A percentile compares a stretch with the other conserved stretches of the same genome.
These are phyloP conservation scores for Infundibulicybe gibba DNA, from an alignment of 768 basidiomycete genomes.

Conservation along the genomic window DNA sequence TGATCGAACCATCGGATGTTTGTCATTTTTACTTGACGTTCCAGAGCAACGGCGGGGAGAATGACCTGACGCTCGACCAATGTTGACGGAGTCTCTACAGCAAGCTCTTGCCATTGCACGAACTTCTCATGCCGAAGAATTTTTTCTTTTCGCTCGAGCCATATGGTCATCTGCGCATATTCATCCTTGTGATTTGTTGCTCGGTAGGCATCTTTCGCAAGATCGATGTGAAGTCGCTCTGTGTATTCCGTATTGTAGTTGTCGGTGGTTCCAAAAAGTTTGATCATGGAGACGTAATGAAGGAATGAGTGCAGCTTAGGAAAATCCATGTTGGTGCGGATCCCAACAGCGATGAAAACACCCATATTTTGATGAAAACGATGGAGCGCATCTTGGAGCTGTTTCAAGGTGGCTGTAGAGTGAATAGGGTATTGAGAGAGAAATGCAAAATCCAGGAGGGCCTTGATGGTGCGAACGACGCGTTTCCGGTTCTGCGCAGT, in stretches of 20 bases:
- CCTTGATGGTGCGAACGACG: conserved; percentile 7
- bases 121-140: conserved; percentile 16
- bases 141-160: conserved; percentile 27
- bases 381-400: conserved; percentile 10
- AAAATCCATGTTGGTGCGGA: neutral
- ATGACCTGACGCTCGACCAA: neutral
- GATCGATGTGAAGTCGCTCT: conserved; percentile 6
- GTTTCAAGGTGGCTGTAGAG: conserved; percentile 6
- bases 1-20: conserved; percentile 15
- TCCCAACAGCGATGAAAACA: conserved; percentile 14
- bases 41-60: neutral
- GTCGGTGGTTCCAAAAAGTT: conserved; percentile 10
- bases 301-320: conserved; percentile 1
- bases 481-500: neutral
- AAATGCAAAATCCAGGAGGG: conserved; percentile 20
- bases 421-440: conserved; percentile 12
- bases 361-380: conserved; percentile 20
- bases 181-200: conserved; percentile 6
- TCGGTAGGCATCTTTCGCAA: neutral
- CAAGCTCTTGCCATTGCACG: conserved; percentile 18
- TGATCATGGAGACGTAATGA: conserved; percentile 1
- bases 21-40: conserved; percentile 11
- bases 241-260: conserved; percentile 11
- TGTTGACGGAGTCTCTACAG: neutral
- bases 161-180: conserved; percentile 27